Evolutionary conservation across 176 grass and related monocot species (phyloP).

Genomic region (Alloteropsis semialata): DNA sequence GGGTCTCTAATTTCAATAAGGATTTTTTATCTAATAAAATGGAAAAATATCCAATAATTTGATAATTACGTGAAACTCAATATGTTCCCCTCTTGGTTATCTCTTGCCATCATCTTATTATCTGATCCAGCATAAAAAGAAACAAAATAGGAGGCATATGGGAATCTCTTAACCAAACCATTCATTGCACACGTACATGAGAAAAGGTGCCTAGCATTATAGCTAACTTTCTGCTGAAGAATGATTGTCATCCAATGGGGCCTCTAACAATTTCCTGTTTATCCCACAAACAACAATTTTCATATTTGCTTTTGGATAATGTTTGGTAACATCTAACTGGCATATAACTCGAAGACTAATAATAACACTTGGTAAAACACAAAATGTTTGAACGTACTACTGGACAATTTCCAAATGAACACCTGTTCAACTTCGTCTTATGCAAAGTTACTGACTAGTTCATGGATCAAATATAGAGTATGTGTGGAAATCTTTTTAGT

Average conservation of each 20-base stretch:
- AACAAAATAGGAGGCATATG: neutral
- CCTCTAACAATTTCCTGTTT: neutral
- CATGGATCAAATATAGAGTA: neutral
- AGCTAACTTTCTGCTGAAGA: constrained; percentile 21
- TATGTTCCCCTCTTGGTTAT: neutral
- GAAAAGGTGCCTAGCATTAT: constrained; percentile 32
- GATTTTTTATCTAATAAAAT: neutral
- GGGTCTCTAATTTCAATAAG: neutral
- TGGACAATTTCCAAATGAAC: neutral
- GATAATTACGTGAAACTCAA: neutral
- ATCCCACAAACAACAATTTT: neutral
- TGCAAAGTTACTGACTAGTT: neutral
- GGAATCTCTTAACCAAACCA: constrained; percentile 20
- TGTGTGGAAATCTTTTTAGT: no score
- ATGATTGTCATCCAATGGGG: neutral
- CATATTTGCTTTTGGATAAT: neutral
- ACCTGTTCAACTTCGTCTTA: neutral
- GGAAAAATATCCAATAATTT: neutral
- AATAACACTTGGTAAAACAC: neutral
- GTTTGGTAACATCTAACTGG: neutral
- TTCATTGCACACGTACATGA: constrained; percentile 25
- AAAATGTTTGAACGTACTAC: neutral
- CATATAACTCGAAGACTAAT: neutral
- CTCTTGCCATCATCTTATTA: neutral
- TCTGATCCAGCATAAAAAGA: neutral